Percentiles rank a stretch among this genome's conserved stretches.
Conservation (phyloP, 2,329 filamentous ascomycete species). For the Arthrocladium fulminans region DNA sequence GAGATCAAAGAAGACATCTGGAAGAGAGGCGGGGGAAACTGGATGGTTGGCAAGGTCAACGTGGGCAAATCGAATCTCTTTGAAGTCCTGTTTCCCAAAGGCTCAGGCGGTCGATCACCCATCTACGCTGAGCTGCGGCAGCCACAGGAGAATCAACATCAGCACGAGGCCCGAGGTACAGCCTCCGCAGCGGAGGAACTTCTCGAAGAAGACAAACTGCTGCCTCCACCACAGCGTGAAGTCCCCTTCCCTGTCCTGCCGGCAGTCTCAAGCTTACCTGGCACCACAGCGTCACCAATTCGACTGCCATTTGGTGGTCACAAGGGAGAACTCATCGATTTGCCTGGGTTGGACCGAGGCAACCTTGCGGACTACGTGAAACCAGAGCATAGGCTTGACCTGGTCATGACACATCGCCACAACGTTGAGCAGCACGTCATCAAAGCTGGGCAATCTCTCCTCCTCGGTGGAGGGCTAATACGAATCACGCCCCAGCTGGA, state of each 20-base stretch:
- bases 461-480: slow-evolving; percentile 78
- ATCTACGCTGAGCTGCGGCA: slow-evolving; percentile 27
- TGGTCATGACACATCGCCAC: slow-evolving; percentile 72
- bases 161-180: slow-evolving; percentile 9
- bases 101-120: slow-evolving; percentile 43
- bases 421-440: slow-evolving; percentile 64
- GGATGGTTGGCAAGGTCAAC: slow-evolving; percentile 98
- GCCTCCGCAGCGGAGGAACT: slow-evolving; percentile 12
- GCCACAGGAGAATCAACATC: slow-evolving; percentile 22
- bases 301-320: slow-evolving; percentile 75
- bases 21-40: slow-evolving; percentile 72
- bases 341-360: slow-evolving; percentile 73
- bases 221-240: slow-evolving; percentile 68
- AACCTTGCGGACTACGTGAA: slow-evolving; percentile 63
- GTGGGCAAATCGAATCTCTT: slow-evolving; percentile 94
- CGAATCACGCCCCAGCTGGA: slow-evolving; percentile 63
- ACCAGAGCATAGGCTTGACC: slow-evolving; percentile 53
- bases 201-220: slow-evolving; percentile 41
- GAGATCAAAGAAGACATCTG: slow-evolving; percentile 79
- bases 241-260: slow-evolving; percentile 75
- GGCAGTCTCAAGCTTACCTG: slow-evolving; percentile 73
- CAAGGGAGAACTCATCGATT: slow-evolving; percentile 82
- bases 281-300: slow-evolving; percentile 92
- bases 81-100: slow-evolving; percentile 76
- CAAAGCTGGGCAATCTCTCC: slow-evolving; percentile 66